Evolutionary conservation across 352 stramenopile species (phyloP).

Genomic region (Globisporangium echinulatum): DNA sequence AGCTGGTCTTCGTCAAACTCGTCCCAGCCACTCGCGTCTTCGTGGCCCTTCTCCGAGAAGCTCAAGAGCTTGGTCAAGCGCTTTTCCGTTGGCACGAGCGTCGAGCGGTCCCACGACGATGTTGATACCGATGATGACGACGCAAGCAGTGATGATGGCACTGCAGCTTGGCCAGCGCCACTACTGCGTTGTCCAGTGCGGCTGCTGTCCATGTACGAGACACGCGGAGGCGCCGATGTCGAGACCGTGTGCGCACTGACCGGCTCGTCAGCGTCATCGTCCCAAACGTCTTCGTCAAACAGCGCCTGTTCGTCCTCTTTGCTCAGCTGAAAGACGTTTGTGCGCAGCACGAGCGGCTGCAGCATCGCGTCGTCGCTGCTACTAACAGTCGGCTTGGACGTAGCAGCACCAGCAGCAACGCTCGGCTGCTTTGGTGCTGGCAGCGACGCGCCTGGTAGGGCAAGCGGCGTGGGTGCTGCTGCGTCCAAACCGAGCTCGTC

Average conservation of each 20-base stretch:
- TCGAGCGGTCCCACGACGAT: slow-evolving; percentile 49
- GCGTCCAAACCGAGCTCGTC: slow-evolving; percentile 69
- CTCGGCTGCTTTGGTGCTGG: neutral
- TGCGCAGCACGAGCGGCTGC: neutral
- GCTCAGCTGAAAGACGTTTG: slow-evolving; percentile 54
- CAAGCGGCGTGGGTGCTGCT: slow-evolving; percentile 15
- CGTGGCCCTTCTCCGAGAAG: slow-evolving; percentile 62
- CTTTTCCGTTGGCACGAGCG: slow-evolving; percentile 55
- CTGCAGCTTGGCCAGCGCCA: neutral
- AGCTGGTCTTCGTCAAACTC: slow-evolving; percentile 69
- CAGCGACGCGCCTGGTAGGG: too few relatives aligned
- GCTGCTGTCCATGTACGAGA: too few relatives aligned
- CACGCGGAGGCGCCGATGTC: neutral
- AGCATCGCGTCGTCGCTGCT: too few relatives aligned
- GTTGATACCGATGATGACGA: too few relatives aligned
- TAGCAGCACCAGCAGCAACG: neutral
- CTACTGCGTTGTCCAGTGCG: neutral
- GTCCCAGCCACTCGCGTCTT: slow-evolving; percentile 53
- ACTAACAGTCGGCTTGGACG: neutral
- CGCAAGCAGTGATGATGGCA: neutral
- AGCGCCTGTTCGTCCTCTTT: slow-evolving; percentile 71
- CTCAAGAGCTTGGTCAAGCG: slow-evolving; percentile 60
- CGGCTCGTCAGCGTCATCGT: slow-evolving; percentile 28
- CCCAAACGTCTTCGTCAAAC: slow-evolving; percentile 68
- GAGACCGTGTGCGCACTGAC: neutral